Base-by-base conservation (phyloP, 2,329 filamentous ascomycete genomes). In the Aciculosporium take region DNA sequence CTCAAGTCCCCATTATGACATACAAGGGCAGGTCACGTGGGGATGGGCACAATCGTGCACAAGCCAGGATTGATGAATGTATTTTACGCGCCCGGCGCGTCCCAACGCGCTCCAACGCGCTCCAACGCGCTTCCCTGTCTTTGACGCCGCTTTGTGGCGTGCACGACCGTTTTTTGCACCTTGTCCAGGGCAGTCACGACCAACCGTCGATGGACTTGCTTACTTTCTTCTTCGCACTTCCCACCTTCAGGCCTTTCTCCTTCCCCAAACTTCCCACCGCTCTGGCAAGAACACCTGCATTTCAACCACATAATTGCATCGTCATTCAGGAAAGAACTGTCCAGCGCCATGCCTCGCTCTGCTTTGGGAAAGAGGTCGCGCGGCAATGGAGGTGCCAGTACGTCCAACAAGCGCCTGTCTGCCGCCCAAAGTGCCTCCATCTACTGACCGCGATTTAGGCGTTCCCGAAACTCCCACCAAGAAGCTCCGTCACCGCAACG, bases 401-500 rank as follows among this genome's bases (percentile, higher is more conserved):
- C 51, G 58, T 49, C 38, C 21, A 17, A 31, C 24, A 20, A 25
- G 23, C 24, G 15, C 9, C 10, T 30, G 17, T 18, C 17, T 28
- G 21, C 30, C 18, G 5, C 6, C 20, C 21, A 12, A n/a, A 18
- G 15, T 39, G 7, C 10, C 24, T 27, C 21, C 29, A 18, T 40
- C 23, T 20, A 34, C 42, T 44, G 13, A 44, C 39, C 10, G 29
- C 43, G 48, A 41, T 38, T 36, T 41, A 56, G 56, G 49, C 42
- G 21, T 44, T 30, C 38, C 46, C 40, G 54, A 57, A 39, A 55
- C 55, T 27, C 64, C 68, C 32, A 51, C 59, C 31, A 76, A 75
- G 49, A 62, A 67, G 48, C 59, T 64, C 39, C 64, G 69, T 46
- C 63, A 66, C 29, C 46, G 64, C 59, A 43, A 64, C 58, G 47